Base-by-base conservation (phyloP, 805 yeast species). In the Wickerhamiella alocasiicola region DNA sequence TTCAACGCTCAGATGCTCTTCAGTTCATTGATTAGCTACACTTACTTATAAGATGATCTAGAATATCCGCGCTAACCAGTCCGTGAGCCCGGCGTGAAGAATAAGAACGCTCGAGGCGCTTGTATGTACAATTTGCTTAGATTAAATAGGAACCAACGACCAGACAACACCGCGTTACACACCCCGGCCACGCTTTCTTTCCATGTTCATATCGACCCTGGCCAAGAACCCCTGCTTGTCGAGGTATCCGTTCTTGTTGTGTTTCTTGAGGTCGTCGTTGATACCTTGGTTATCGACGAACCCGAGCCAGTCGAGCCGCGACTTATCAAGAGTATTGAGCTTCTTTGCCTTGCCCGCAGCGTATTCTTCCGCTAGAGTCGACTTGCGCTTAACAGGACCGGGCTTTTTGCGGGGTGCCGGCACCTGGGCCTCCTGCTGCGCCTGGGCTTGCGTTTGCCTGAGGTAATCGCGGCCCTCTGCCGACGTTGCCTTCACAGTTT, bases 301-400 rank as follows among this genome's bases (percentile, higher is more conserved):
- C 35, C 81, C 74, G 1, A 94, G 93, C 94, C 97, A 91, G 60
- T 91, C 98, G 38, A 91, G 66, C 47, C 94, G 67, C 1, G 94
- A 81, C 60, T 91, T 91, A 56, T 91, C 97, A 48, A 91, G 64
- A 0, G 98, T 91, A 18, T 94, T 81, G 46, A 91, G 66, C 56
- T 84, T 88, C 24, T 82, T 75, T 49, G 80, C 76, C 47, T 78
- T 73, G 2, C 81, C 67, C 9, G 77, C 70, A 32, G 73, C 64
- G 34, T 84, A 70, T 27, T 85, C 85, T 43, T 78, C 82, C 55
- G 81, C 87, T 6, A 85, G 62, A 23, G 83, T 61, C 19, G 88
- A 76, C 3, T 81, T 78, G 48, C 94, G 67, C 54, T 81, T 84
- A 36, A 46, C 56, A 9, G 50, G 51, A n/a, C 47, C 53, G 4